Conservation (phyloP, 2,329 filamentous ascomycete species). For the Myotisia sp. region DNA sequence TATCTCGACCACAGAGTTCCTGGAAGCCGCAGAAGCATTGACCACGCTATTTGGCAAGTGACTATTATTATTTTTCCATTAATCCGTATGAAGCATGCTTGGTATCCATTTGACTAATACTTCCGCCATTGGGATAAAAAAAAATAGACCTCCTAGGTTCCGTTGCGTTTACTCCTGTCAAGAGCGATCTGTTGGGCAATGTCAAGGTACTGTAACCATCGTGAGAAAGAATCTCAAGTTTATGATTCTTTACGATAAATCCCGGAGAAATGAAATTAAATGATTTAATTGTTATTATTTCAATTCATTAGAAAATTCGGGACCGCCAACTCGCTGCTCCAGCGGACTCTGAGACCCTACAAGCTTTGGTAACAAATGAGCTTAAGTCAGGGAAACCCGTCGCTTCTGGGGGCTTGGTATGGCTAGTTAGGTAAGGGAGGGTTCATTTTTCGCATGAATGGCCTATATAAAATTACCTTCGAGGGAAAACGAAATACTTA, state of each 20-base stretch:
- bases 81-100: neutral
- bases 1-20: conserved; percentile 71
- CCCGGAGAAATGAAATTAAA: too few relatives aligned
- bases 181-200: conserved; percentile 81
- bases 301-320: conserved; percentile 79
- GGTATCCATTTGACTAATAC: neutral
- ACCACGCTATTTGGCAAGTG: conserved; percentile 67
- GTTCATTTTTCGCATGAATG: neutral
- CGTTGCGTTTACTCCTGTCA: conserved; percentile 76
- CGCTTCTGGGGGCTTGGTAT: conserved; percentile 79
- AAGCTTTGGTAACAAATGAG: conserved; percentile 75
- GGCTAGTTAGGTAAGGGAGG: conserved; percentile 73
- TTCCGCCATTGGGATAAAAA: too few relatives aligned
- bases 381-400: conserved; percentile 77
- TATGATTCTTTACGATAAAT: too few relatives aligned
- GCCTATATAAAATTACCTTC: neutral
- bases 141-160: conserved; percentile 48
- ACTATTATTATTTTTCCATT: neutral
- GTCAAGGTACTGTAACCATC: conserved; percentile 51
- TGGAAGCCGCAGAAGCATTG: conserved; percentile 78
- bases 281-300: too few relatives aligned
- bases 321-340: conserved; percentile 67
- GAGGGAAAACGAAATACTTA: neutral
- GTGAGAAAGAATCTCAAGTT: neutral
- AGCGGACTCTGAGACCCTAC: conserved; percentile 64